Percentiles rank a stretch among this genome's conserved stretches.
These are phyloP conservation scores for Ceratocystis smalleyi DNA, from an alignment of 2,329 filamentous ascomycete genomes.

Conservation along the genomic window DNA sequence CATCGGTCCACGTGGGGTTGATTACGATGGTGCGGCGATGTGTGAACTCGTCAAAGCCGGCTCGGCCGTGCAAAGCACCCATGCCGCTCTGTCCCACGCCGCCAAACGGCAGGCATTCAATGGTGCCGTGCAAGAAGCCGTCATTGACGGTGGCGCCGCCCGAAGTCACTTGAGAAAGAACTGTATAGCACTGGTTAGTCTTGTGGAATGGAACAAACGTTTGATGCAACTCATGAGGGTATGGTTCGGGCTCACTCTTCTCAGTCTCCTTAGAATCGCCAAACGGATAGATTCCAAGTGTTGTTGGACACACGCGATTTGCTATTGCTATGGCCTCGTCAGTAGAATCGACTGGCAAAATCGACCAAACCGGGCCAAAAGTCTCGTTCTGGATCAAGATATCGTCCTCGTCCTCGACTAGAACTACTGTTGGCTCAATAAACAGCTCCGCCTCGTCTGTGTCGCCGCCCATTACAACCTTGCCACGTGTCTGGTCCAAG, in stretches of 20 bases:
- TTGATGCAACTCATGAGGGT: background rate
- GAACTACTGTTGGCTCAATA: slow-evolving; percentile 87
- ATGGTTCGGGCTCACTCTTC: slow-evolving; percentile 38
- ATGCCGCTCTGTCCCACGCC: slow-evolving; percentile 67
- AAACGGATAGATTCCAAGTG: slow-evolving; percentile 72
- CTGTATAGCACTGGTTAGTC: slow-evolving; percentile 23
- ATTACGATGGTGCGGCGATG: slow-evolving; percentile 43
- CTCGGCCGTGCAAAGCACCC: slow-evolving; percentile 62
- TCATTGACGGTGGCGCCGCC: slow-evolving; percentile 53
- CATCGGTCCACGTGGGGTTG: slow-evolving; percentile 53
- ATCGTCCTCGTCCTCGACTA: slow-evolving; percentile 60
- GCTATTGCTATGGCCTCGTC: slow-evolving; percentile 73
- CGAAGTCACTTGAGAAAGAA: slow-evolving; percentile 47
- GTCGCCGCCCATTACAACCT: slow-evolving; percentile 73
- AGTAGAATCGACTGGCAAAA: slow-evolving; percentile 63
- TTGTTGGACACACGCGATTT: slow-evolving; percentile 67
- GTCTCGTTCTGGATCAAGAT: slow-evolving; percentile 68
- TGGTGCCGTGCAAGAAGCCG: slow-evolving; percentile 52
- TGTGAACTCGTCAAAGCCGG: slow-evolving; percentile 54
- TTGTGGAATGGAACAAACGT: background rate
- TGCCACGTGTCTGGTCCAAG: slow-evolving; percentile 70
- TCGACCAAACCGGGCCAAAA: slow-evolving; percentile 82
- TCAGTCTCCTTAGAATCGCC: slow-evolving; percentile 64
- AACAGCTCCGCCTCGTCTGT: slow-evolving; percentile 67
- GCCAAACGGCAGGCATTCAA: slow-evolving; percentile 63